These are phyloP conservation scores for Infundibulicybe gibba DNA, from an alignment of 768 basidiomycete genomes.

Conservation along the genomic window DNA sequence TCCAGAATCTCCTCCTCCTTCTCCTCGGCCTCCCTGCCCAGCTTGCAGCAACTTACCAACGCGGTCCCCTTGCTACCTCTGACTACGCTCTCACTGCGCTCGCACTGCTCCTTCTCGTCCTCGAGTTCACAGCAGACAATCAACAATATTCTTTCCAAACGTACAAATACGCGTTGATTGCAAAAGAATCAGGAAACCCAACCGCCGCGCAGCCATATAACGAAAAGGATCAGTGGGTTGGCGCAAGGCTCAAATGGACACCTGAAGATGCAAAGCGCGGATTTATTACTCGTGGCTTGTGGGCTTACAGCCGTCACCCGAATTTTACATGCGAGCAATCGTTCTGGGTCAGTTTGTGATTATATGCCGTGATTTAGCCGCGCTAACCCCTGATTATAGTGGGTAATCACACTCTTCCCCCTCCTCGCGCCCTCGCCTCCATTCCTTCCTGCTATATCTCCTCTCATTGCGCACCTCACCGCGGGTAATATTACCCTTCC, in stretches of 20 bases:
- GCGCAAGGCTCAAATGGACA: slow-evolving; percentile 64
- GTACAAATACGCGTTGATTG: slow-evolving; percentile 58
- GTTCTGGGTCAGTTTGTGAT: slow-evolving; percentile 63
- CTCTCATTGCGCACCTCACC: slow-evolving; percentile 7
- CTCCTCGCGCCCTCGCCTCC: slow-evolving; percentile 41
- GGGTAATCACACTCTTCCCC: slow-evolving; percentile 67
- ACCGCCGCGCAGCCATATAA: slow-evolving; percentile 35
- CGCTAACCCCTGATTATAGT: slow-evolving; percentile 29
- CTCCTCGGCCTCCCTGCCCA: slow-evolving; percentile 62
- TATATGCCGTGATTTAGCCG: background rate
- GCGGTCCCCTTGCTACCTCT: slow-evolving; percentile 44
- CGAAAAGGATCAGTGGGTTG: slow-evolving; percentile 53
- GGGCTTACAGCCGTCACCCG: slow-evolving; percentile 86
- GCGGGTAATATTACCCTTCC: slow-evolving; percentile 14
- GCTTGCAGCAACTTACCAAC: slow-evolving; percentile 48
- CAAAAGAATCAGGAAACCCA: slow-evolving; percentile 21
- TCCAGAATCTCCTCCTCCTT: slow-evolving; percentile 81
- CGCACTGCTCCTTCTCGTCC: slow-evolving; percentile 53
- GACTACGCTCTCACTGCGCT: slow-evolving; percentile 62
- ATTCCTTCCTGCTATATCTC: slow-evolving; percentile 10
- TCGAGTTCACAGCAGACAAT: slow-evolving; percentile 88
- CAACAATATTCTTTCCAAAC: slow-evolving; percentile 86
- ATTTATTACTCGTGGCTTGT: slow-evolving; percentile 82
- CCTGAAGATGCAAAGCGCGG: slow-evolving; percentile 71
- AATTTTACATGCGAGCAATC: slow-evolving; percentile 90